Evolutionary conservation across 768 basidiomycete genomes (phyloP), one percentile per base, ranked within the genome.

Genomic region (Xerocomellus intermedius): DNA sequence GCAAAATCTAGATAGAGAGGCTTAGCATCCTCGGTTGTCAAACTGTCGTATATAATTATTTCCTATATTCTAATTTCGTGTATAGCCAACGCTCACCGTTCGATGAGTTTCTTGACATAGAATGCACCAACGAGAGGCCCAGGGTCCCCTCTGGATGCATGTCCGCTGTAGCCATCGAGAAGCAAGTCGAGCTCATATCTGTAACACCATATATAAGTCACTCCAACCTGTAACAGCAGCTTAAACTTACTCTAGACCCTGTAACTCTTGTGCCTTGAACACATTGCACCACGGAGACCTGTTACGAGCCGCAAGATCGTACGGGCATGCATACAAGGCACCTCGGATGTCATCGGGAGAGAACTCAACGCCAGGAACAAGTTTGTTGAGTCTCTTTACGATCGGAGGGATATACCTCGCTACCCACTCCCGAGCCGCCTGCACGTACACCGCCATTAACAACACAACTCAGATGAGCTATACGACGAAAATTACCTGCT

Each of bases 291-390:
- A 77, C 1, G 77, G 74, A 28, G 77, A 73, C 19, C 44, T 46
- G 19, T 64, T 56, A 48, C 63, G 57, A 19, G 73, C 70, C 3
- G 75, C 76, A 37, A 73, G 63, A 54, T 77, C 76, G 45, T 75
- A 78, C 33, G 75, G 70, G 48, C 75, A 75, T 19, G 75, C 75
- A 48, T 72, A 76, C 47, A 78, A 66, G 50, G 74, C 74, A 28
- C 77, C 77, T 36, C 63, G 74, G 13, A 66, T 60, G 57, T 73
- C 67, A 37, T 68, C 56, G 7, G 57, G 30, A 12, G 68, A 61
- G 28, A 77, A 66, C 35, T 55, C 58, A n/a, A 75, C 64, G 0
- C 63, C 71, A 0, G 74, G 75, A 12, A 77, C 48, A 33, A 69
- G 60, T 33, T 60, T 43, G 56, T 75, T 74, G 44, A 78, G 64